Evolutionary conservation across 2,329 filamentous ascomycete species (phyloP).

Genomic region (Microcyclosporella mali): DNA sequence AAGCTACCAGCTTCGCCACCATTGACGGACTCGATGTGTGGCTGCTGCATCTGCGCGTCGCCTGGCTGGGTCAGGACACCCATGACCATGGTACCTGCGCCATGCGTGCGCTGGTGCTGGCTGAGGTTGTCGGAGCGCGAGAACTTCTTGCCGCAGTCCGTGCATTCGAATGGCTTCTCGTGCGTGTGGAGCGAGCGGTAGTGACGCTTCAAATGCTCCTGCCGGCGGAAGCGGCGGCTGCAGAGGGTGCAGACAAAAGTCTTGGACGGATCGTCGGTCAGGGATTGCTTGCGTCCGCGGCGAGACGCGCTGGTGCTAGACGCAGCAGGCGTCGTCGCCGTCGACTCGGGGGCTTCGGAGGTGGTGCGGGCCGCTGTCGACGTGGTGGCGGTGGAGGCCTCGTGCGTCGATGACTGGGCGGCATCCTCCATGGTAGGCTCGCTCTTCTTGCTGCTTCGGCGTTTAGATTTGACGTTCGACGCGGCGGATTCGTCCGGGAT

Average conservation of each 20-base stretch:
- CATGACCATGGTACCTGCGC: constrained; percentile 84
- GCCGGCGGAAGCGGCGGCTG: constrained; percentile 92
- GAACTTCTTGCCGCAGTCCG: constrained; percentile 98
- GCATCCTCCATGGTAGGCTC: constrained; percentile 39
- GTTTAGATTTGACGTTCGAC: constrained; percentile 23
- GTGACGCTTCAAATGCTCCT: constrained; percentile 98
- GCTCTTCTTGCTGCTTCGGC: constrained; percentile 28
- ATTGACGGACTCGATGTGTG: constrained; percentile 30
- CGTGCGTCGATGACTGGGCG: constrained; percentile 39
- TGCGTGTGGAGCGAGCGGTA: constrained; percentile 97
- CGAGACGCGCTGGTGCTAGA: constrained; percentile 61
- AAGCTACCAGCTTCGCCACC: constrained; percentile 31
- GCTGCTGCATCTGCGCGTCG: constrained; percentile 25
- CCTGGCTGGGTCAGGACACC: constrained; percentile 55
- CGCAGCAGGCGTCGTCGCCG: constrained; percentile 26
- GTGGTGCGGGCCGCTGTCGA: constrained; percentile 34
- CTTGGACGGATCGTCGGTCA: constrained; percentile 97
- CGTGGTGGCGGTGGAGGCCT: constrained; percentile 37
- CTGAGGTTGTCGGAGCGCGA: constrained; percentile 95
- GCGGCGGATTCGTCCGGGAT: constrained; percentile 28
- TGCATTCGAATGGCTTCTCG: constrained; percentile 97
- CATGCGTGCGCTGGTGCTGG: constrained; percentile 91
- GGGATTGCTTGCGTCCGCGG: constrained; percentile 93
- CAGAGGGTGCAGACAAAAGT: constrained; percentile 96
- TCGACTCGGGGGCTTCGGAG: constrained; percentile 21